Conservation (phyloP, 73 alveolate genomes). For the Paramecium sexaurelia region DNA sequence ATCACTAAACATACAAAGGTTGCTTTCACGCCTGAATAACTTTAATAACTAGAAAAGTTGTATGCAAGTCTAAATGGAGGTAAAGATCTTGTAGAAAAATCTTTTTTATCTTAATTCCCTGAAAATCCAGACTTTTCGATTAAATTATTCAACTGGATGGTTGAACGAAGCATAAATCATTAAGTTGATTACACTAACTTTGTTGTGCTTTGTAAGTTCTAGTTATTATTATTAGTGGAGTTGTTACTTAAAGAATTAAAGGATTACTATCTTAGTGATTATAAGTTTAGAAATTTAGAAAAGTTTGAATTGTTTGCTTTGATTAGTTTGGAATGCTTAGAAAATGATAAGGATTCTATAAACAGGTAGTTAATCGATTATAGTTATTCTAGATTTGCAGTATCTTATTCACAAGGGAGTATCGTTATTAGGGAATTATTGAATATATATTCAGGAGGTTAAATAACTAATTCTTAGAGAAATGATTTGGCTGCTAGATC, state of each 20-base stretch:
- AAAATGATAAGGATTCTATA: constrained; percentile 38
- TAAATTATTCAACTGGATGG: constrained; percentile 46
- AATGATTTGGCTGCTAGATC: constrained; percentile 57
- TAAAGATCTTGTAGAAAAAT: not conserved
- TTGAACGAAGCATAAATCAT: not conserved
- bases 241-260: constrained; percentile 2
- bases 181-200: not conserved
- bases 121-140: constrained; percentile 56
- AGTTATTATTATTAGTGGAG: not conserved
- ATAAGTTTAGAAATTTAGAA: constrained; percentile 42
- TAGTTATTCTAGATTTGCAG: not conserved
- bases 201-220: not conserved
- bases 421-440: constrained; percentile 34
- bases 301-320: constrained; percentile 56
- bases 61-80: constrained; percentile 16
- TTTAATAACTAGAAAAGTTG: not conserved
- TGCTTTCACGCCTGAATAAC: constrained; percentile 48
- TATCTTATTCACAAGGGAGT: constrained; percentile 28
- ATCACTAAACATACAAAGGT: constrained; percentile 44
- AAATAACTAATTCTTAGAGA: constrained; percentile 31
- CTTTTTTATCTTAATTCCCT: constrained; percentile 17
- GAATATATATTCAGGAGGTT: not conserved
- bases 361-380: constrained; percentile 19
- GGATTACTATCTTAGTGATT: constrained; percentile 52
- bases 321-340: constrained; percentile 32